Percentiles rank a stretch among this genome's conserved stretches.
Conservation (phyloP, 2,329 filamentous ascomycete species). For the Ceratocystis cacaofunesta region DNA sequence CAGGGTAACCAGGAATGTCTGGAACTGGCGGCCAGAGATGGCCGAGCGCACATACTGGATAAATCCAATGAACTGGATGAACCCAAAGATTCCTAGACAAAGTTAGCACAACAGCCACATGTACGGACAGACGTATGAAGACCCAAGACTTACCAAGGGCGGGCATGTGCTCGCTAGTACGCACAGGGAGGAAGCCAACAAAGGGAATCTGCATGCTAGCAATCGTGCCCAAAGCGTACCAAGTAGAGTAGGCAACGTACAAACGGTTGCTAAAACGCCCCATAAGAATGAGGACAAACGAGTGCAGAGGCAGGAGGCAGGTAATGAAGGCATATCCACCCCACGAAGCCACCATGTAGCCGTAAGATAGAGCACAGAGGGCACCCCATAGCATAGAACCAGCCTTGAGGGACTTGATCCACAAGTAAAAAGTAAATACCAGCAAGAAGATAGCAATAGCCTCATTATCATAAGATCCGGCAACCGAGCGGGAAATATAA, state of each 20-base stretch:
- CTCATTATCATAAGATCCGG: conserved; percentile 98
- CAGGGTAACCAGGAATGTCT: conserved; percentile 67
- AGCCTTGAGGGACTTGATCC: conserved; percentile 96
- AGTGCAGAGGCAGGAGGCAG: conserved; percentile 84
- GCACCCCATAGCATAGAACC: conserved; percentile 96
- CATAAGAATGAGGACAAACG: conserved; percentile 91
- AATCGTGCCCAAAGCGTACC: conserved; percentile 90
- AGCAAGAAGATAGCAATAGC: conserved; percentile 98
- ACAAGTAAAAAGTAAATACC: conserved; percentile 96
- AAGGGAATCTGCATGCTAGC: conserved; percentile 99
- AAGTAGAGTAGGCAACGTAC: conserved; percentile 94
- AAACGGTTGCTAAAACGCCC: conserved; percentile 85
- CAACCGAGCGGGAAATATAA: conserved; percentile 95
- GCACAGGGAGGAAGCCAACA: conserved; percentile 89
- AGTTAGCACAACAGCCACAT: not conserved
- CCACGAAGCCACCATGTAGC: conserved; percentile 99
- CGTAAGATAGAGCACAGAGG: conserved; percentile 88
- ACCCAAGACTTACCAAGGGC: conserved; percentile 55
- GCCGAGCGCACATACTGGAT: conserved; percentile 82
- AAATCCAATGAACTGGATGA: conserved; percentile 84
- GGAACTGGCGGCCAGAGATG: conserved; percentile 83
- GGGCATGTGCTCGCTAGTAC: conserved; percentile 97
- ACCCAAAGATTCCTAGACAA: conserved; percentile 72
- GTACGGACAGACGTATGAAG: not conserved
- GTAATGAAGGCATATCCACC: conserved; percentile 99